phyloP scores from a whole-genome alignment of 2,329 filamentous ascomycete species.

The Thielaviopsis ethacetica region DNA sequence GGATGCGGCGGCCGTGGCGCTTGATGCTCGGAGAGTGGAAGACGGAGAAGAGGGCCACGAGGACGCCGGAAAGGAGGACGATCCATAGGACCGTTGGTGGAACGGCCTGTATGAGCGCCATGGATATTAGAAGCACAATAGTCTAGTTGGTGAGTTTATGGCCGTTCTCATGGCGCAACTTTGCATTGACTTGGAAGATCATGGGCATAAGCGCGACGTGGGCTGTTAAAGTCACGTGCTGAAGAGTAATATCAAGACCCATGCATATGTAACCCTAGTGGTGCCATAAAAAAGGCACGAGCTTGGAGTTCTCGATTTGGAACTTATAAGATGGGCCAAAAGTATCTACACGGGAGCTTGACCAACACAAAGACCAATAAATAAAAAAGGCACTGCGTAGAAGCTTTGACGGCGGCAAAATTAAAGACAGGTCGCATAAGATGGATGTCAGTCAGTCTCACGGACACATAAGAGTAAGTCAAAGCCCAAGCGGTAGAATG shows the following conservation, averaged over 20 bases:
- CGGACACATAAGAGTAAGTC: neutral
- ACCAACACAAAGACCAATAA: neutral
- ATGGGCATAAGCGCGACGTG: neutral
- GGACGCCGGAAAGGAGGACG: conserved; percentile 17
- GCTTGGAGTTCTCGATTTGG: neutral
- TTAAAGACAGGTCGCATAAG: neutral
- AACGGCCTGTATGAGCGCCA: neutral
- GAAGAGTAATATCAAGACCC: neutral
- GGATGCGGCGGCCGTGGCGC: conserved; percentile 15
- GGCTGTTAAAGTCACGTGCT: neutral
- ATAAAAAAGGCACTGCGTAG: neutral
- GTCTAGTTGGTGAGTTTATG: neutral
- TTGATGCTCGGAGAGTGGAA: conserved; percentile 25
- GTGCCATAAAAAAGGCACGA: too few relatives aligned
- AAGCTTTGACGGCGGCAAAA: neutral
- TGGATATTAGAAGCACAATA: neutral
- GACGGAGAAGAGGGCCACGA: conserved; percentile 34
- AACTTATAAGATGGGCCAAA: neutral
- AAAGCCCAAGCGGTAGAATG: neutral
- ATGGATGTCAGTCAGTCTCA: neutral
- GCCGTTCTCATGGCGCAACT: neutral
- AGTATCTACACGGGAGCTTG: neutral
- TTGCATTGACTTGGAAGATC: neutral
- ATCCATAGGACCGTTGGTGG: neutral
- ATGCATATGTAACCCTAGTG: neutral